A percentile compares a stretch with the other conserved stretches of the same genome.
These are phyloP conservation scores for Cercospora brassicicola DNA, from an alignment of 2,329 filamentous ascomycete genomes.

Conservation along the genomic window DNA sequence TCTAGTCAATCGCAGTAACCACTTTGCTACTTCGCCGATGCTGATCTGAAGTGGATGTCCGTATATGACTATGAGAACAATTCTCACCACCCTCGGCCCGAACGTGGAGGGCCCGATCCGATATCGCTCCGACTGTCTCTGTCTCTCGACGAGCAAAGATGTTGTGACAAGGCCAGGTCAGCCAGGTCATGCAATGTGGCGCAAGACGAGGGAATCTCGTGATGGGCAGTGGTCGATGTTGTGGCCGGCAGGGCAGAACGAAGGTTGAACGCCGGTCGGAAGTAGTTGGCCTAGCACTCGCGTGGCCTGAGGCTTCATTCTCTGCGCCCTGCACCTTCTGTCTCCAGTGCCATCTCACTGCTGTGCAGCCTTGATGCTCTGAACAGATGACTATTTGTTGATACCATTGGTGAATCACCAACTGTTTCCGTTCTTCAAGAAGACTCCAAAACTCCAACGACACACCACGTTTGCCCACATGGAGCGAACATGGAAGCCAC, in stretches of 20 bases:
- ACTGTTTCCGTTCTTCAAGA: background rate
- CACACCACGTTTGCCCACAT: background rate
- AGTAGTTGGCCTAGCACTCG: background rate
- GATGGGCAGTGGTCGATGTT: background rate
- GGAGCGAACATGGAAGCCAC: background rate
- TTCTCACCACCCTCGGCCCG: background rate
- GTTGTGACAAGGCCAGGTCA: background rate
- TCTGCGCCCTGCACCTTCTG: background rate
- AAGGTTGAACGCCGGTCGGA: background rate
- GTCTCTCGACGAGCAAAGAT: background rate
- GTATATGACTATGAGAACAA: background rate
- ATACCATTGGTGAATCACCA: background rate
- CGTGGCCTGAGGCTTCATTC: background rate
- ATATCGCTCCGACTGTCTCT: background rate
- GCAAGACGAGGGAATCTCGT: background rate
- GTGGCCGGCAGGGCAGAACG: background rate
- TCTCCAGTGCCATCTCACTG: background rate
- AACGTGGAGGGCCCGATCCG: background rate
- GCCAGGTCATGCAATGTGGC: background rate
- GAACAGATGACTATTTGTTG: background rate
- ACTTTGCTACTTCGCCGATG: constrained; percentile 19
- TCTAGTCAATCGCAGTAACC: constrained; percentile 28
- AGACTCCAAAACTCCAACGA: background rate
- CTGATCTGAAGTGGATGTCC: rapidly evolving
- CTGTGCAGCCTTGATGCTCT: background rate